Percentiles rank a stretch among this genome's conserved stretches.
Evolutionary conservation across 2,329 filamentous ascomycete species (phyloP).

Genomic region (Penicillium sp.): DNA sequence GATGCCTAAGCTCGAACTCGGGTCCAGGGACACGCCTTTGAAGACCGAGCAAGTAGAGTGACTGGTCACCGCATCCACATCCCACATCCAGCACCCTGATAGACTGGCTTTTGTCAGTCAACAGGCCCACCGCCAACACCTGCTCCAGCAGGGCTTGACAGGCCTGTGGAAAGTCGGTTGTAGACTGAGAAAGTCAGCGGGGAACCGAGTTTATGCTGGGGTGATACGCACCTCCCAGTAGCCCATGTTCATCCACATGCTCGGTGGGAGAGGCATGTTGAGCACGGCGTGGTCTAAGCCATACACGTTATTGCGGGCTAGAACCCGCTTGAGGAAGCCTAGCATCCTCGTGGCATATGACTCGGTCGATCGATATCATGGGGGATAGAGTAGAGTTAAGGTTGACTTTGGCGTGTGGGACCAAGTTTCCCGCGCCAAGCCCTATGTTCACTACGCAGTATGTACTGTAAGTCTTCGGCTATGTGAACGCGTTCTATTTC

Average conservation of each 20-base stretch:
- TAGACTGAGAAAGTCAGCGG: slow-evolving; percentile 17
- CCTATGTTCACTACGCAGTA: no score
- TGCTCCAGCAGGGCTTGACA: slow-evolving; percentile 48
- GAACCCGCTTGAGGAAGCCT: slow-evolving; percentile 4
- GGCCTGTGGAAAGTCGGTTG: slow-evolving; percentile 43
- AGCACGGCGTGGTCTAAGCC: slow-evolving; percentile 54
- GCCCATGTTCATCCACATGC: slow-evolving; percentile 63
- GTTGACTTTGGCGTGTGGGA: background rate
- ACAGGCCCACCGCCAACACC: slow-evolving; percentile 46
- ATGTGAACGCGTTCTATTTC: no score
- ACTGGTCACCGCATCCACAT: slow-evolving; percentile 58
- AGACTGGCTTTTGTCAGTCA: slow-evolving; percentile 14
- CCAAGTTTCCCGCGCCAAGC: background rate
- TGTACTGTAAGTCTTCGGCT: no score
- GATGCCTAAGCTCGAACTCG: background rate
- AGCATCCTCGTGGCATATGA: slow-evolving; percentile 4
- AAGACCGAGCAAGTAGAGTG: slow-evolving; percentile 41
- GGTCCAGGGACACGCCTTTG: slow-evolving; percentile 8
- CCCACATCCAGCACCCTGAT: slow-evolving; percentile 48
- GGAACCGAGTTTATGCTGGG: background rate
- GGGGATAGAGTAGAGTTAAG: background rate
- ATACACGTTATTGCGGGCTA: slow-evolving; percentile 34
- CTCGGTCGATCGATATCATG: background rate
- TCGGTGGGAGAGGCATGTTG: slow-evolving; percentile 47
- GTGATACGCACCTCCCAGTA: slow-evolving; percentile 48